Percentiles rank a stretch among this genome's conserved stretches.
Conservation (phyloP, 805 yeast genomes). For the Myxozyma neglecta region DNA sequence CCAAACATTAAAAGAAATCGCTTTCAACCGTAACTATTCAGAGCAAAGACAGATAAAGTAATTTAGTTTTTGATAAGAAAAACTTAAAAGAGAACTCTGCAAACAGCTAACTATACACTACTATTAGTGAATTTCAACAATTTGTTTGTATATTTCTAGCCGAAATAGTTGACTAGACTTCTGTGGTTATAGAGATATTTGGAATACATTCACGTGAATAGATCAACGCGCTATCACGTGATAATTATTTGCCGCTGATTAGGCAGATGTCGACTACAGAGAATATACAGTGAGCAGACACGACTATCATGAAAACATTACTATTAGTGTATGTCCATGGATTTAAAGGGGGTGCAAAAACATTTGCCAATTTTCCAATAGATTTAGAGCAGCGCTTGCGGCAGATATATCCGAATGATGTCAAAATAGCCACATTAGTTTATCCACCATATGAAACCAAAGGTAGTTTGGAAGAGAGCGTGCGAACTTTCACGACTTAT, state of each 20-base stretch:
- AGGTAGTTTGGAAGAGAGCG: slow-evolving; percentile 23
- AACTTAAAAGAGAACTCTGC: too few relatives aligned
- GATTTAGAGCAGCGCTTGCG: slow-evolving; percentile 12
- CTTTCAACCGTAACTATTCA: too few relatives aligned
- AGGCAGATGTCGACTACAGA: not conserved
- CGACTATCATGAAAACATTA: slow-evolving; percentile 16
- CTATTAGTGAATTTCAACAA: not conserved
- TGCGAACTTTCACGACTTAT: slow-evolving; percentile 6
- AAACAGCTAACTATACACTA: too few relatives aligned
- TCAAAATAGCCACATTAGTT: slow-evolving; percentile 4
- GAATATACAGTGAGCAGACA: not conserved
- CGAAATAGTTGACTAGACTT: too few relatives aligned
- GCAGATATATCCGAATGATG: not conserved
- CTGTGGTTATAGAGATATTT: not conserved
- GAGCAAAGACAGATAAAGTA: too few relatives aligned
- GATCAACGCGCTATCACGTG: not conserved
- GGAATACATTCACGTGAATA: not conserved
- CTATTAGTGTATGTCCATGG: slow-evolving; percentile 28
- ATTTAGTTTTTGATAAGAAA: too few relatives aligned
- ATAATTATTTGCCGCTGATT: not conserved
- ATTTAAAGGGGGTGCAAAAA: slow-evolving; percentile 26
- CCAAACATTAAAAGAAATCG: too few relatives aligned
- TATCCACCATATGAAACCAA: slow-evolving; percentile 29
- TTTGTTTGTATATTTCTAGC: not conserved
- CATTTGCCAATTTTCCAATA: slow-evolving; percentile 25